Evolutionary conservation across 2,329 filamentous ascomycete species (phyloP).

Genomic region (Escovopsis sp.): DNA sequence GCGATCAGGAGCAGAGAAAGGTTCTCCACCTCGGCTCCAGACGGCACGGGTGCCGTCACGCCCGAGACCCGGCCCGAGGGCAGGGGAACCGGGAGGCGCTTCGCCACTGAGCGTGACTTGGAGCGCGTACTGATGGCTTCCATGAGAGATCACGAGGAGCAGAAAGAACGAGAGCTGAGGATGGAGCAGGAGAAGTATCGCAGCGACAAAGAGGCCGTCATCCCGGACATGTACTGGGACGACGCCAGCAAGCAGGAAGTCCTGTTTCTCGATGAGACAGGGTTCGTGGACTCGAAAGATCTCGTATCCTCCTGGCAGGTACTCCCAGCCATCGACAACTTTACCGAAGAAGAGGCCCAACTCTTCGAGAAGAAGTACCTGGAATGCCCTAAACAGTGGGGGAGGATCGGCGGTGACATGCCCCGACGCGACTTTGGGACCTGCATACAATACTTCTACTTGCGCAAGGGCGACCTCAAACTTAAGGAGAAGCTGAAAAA

Average conservation of each 20-base stretch:
- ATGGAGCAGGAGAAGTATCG: slow-evolving; percentile 55
- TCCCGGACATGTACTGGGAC: slow-evolving; percentile 55
- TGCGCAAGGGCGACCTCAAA: slow-evolving; percentile 59
- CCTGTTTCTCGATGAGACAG: slow-evolving; percentile 50
- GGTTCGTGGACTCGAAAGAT: slow-evolving; percentile 46
- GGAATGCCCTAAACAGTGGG: slow-evolving; percentile 70
- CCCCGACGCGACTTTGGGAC: slow-evolving; percentile 57
- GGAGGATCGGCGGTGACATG: slow-evolving; percentile 54
- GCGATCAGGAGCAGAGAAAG: slow-evolving; percentile 41
- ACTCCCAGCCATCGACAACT: slow-evolving; percentile 58
- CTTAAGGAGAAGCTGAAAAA: slow-evolving; percentile 63
- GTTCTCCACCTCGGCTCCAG: slow-evolving; percentile 27
- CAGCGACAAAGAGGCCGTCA: slow-evolving; percentile 59
- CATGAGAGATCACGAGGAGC: slow-evolving; percentile 53
- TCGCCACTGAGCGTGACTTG: slow-evolving; percentile 57
- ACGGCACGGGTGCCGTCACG: slow-evolving; percentile 21
- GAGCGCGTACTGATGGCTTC: slow-evolving; percentile 60
- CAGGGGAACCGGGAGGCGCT: slow-evolving; percentile 37
- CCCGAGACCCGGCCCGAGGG: slow-evolving; percentile 43
- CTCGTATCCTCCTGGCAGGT: slow-evolving; percentile 58
- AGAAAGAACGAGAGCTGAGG: slow-evolving; percentile 48
- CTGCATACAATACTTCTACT: slow-evolving; percentile 76
- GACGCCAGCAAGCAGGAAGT: slow-evolving; percentile 41
- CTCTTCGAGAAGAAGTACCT: slow-evolving; percentile 61
- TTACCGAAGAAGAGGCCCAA: slow-evolving; percentile 53